These are phyloP conservation scores for Pythium myriotylum DNA, from an alignment of 352 stramenopile species.

Conservation along the genomic window DNA sequence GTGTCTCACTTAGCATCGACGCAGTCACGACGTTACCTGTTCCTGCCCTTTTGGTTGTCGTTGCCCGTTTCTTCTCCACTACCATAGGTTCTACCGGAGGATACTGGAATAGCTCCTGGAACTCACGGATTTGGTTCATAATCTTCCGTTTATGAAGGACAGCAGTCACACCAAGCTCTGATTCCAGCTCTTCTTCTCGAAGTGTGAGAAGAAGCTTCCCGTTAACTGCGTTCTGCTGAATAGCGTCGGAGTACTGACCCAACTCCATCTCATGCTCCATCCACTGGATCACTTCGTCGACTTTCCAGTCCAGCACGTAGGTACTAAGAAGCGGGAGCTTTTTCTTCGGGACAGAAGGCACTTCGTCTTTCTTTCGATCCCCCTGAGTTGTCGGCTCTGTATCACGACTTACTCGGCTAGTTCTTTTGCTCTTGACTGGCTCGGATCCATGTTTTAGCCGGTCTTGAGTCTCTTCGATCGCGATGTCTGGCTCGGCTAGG, in stretches of 20 bases:
- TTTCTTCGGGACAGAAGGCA: conserved; percentile 6
- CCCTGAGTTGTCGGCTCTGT: too few relatives aligned
- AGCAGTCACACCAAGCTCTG: conserved; percentile 35
- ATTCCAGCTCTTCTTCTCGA: conserved; percentile 38
- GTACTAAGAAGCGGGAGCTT: conserved; percentile 23
- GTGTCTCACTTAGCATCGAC: conserved; percentile 26
- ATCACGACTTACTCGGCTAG: too few relatives aligned
- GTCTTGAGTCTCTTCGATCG: too few relatives aligned
- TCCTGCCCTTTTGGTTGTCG: conserved; percentile 14
- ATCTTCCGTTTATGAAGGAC: conserved; percentile 51
- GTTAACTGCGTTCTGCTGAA: conserved; percentile 46
- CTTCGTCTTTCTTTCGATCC: neutral
- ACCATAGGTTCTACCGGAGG: conserved; percentile 1
- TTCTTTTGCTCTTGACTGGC: too few relatives aligned
- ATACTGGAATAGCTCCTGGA: conserved; percentile 38
- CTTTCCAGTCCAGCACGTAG: conserved; percentile 50
- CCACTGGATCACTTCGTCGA: conserved; percentile 52
- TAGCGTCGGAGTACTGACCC: conserved; percentile 37
- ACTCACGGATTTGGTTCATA: conserved; percentile 43
- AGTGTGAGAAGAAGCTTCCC: conserved; percentile 49
- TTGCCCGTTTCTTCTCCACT: conserved; percentile 7
- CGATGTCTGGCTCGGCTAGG: too few relatives aligned
- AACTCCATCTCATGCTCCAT: conserved; percentile 51
- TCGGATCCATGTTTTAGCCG: too few relatives aligned
- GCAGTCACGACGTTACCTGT: conserved; percentile 5